phyloP scores from a whole-genome alignment of 2,329 filamentous ascomycete genomes.

The Fonsecaea monophora region DNA sequence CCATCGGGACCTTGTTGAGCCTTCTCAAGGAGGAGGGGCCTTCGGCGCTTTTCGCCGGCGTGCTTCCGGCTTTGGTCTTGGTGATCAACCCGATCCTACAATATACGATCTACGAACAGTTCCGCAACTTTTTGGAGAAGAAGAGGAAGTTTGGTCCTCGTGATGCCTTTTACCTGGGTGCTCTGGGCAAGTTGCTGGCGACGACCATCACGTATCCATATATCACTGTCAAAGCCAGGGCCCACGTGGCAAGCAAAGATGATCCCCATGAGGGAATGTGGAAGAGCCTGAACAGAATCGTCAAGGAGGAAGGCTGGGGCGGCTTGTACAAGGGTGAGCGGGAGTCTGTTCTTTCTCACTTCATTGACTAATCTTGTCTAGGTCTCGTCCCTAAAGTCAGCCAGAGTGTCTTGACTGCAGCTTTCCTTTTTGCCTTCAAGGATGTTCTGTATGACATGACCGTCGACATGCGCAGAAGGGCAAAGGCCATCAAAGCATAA shows the following conservation, averaged over 20 bases:
- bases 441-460: constrained; percentile 80
- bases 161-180: constrained; percentile 88
- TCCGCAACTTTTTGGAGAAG: constrained; percentile 89
- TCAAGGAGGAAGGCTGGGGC: constrained; percentile 86
- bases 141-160: constrained; percentile 77
- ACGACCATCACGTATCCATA: constrained; percentile 97
- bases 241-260: constrained; percentile 84
- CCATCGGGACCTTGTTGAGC: constrained; percentile 78
- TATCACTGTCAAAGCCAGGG: constrained; percentile 97
- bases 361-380: constrained; percentile 48
- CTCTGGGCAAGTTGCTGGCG: constrained; percentile 90
- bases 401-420: constrained; percentile 94
- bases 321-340: constrained; percentile 77
- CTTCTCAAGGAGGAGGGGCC: constrained; percentile 85
- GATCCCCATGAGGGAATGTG: constrained; percentile 82
- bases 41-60: constrained; percentile 84
- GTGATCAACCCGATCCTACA: constrained; percentile 98
- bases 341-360: constrained; percentile 10
- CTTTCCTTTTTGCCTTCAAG: constrained; percentile 97
- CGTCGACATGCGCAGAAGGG: constrained; percentile 29
- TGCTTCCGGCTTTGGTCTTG: constrained; percentile 88
- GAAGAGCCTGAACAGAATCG: constrained; percentile 76
- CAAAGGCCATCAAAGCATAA: constrained; percentile 31
- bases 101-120: constrained; percentile 98
- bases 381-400: constrained; percentile 96